A percentile compares a stretch with the other conserved stretches of the same genome.
These are phyloP conservation scores for Entomortierella parvispora DNA, from an alignment of 192 early-diverging fungal genomes.

Conservation along the genomic window DNA sequence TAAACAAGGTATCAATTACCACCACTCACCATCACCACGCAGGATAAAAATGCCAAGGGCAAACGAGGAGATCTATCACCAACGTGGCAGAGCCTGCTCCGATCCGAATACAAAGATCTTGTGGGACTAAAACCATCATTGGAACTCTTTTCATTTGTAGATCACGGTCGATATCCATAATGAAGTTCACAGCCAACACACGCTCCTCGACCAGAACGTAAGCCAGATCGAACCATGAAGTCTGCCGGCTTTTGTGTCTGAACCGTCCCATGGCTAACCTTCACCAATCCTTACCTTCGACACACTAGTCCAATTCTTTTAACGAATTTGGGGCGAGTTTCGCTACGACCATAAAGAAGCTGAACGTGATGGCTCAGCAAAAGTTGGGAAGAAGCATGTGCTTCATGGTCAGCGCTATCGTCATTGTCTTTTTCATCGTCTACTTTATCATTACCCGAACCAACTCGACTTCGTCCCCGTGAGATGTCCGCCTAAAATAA, in stretches of 20 bases:
- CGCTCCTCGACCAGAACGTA: constrained; percentile 48
- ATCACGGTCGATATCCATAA: constrained; percentile 52
- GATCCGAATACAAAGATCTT: too few relatives aligned
- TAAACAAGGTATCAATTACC: constrained; percentile 57
- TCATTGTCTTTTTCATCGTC: constrained; percentile 44
- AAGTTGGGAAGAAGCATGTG: constrained; percentile 50
- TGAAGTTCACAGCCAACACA: constrained; percentile 52
- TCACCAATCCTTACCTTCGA: not conserved
- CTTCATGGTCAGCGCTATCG: constrained; percentile 50
- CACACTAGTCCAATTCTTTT: constrained; percentile 28
- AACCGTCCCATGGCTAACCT: too few relatives aligned
- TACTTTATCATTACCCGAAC: constrained; percentile 39
- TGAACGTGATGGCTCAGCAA: constrained; percentile 43
- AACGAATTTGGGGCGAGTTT: constrained; percentile 35
- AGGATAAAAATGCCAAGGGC: too few relatives aligned
- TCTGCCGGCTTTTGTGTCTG: too few relatives aligned
- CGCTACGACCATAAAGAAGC: constrained; percentile 35
- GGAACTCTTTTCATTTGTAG: constrained; percentile 17
- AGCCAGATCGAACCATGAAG: not conserved
- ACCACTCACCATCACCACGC: not conserved
- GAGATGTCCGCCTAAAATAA: too few relatives aligned
- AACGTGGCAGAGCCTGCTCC: too few relatives aligned
- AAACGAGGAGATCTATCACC: too few relatives aligned
- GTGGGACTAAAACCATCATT: too few relatives aligned
- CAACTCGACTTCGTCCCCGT: constrained; percentile 23